These are phyloP conservation scores for Botrytis galanthina DNA, from an alignment of 2,329 filamentous ascomycete genomes.

Conservation along the genomic window DNA sequence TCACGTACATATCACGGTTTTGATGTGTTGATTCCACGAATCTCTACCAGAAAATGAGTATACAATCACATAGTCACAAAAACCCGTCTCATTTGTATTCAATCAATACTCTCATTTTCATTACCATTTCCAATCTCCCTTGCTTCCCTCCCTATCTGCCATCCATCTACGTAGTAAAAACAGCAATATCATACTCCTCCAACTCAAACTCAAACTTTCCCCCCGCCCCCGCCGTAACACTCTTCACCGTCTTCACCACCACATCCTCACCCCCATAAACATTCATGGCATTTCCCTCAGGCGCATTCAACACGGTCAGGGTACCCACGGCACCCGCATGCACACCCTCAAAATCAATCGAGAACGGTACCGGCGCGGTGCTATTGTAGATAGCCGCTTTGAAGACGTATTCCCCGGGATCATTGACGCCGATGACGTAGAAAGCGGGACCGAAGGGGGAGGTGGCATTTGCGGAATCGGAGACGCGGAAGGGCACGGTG, in stretches of 20 bases:
- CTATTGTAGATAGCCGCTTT: slow-evolving; percentile 22
- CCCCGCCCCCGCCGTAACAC: background rate
- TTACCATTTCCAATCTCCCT: too few relatives aligned
- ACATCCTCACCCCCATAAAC: slow-evolving; percentile 13
- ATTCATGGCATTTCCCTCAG: slow-evolving; percentile 7
- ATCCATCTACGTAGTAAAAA: slow-evolving; percentile 20
- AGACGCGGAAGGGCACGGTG: slow-evolving; percentile 18
- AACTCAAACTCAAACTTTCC: slow-evolving; percentile 21
- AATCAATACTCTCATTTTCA: background rate
- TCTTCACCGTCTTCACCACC: slow-evolving; percentile 3
- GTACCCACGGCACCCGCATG: background rate
- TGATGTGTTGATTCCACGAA: too few relatives aligned
- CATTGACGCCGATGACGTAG: slow-evolving; percentile 16
- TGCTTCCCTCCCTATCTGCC: background rate
- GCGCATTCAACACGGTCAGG: slow-evolving; percentile 18
- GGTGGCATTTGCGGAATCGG: background rate
- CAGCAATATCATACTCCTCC: slow-evolving; percentile 20
- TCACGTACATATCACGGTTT: too few relatives aligned
- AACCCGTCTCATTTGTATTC: background rate
- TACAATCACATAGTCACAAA: background rate
- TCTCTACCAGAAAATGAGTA: too few relatives aligned
- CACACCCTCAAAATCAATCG: slow-evolving; percentile 20
- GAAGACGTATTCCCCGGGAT: slow-evolving; percentile 14
- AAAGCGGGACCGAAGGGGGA: slow-evolving; percentile 19
- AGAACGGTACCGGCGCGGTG: slow-evolving; percentile 11